Base-by-base conservation (phyloP, 345 rosid genomes). In the Passiflora organensis region DNA sequence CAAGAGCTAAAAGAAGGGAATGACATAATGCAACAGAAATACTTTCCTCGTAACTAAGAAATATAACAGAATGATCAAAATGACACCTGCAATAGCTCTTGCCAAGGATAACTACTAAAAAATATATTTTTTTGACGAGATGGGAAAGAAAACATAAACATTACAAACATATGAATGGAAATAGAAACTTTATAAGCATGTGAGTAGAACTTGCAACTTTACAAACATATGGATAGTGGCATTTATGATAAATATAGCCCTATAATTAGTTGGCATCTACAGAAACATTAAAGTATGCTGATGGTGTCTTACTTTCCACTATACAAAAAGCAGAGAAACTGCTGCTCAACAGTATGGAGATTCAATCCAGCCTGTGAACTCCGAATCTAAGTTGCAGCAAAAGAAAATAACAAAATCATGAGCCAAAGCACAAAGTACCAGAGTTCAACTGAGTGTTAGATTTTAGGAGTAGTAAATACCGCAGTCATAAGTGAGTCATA, bases 321-420 rank as follows among this genome's bases (percentile, higher is more conserved):
- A 69, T 64, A 85, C 72, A 60, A 24, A 67, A 87, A 82, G 70
- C 98, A 91, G 41, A 73, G 46, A 69, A 87, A 87, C 23, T 79
- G 82, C 20, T 77, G 68, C 57, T 87, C 86, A 32, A 80, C 76
- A 2, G 76, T 80, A 12, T 74, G 84, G 20, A 82, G 23, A 20
- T 64, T 69, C 63, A 91, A 68, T 53, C 72, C 78, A 25, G 86
- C 80, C 54, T 78, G 93, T 42, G 16, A 41, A 50, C 60, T 71
- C 45, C 69, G 37, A 58, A 88, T 79, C 98, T 91, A 71, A 62
- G 53, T 41, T 54, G 52, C 32, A 55, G 36, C 51, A 62, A 59
- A 21, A 1, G 17, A 19, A 5, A 21, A 0, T 16, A 24, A 15
- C 11, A 6, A 65, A 50, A 20, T 24, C 55, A 32, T 6, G 13